phyloP scores from a whole-genome alignment of 306 rosid genomes.

The Senna siamea region DNA sequence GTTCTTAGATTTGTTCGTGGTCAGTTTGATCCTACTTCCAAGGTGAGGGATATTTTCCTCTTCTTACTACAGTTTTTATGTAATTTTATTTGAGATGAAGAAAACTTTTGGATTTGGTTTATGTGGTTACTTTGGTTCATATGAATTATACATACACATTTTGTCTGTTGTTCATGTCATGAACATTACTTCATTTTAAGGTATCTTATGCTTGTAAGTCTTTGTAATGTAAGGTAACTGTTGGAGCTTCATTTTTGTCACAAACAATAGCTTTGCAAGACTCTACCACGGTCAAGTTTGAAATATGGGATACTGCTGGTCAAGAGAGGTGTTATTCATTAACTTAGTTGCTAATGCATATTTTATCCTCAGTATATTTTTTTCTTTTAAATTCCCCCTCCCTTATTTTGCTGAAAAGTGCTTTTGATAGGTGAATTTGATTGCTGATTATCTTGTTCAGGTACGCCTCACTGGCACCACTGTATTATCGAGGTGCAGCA shows the following conservation, averaged over 20 bases:
- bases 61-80: background rate
- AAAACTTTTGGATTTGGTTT: constrained; percentile 1
- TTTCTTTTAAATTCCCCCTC: constrained; percentile 7
- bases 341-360: constrained; percentile 4
- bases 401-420: constrained; percentile 28
- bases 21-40: constrained; percentile 97
- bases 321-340: constrained; percentile 80
- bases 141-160: background rate
- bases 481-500: constrained; percentile 95
- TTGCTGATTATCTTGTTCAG: constrained; percentile 53
- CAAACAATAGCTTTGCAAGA: constrained; percentile 99
- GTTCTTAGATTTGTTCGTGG: constrained; percentile 99
- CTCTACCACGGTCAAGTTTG: constrained; percentile 97
- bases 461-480: constrained; percentile 96
- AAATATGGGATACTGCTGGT: constrained; percentile 99
- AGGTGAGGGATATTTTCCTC: constrained; percentile 60
- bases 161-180: constrained; percentile 18
- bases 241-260: constrained; percentile 98
- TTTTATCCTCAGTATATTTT: constrained; percentile 8
- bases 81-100: constrained; percentile 16
- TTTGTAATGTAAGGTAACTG: constrained; percentile 82
- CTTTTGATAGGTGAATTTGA: constrained; percentile 29
- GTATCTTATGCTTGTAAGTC: constrained; percentile 38
- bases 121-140: background rate
- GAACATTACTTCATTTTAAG: constrained; percentile 17